A percentile compares a stretch with the other conserved stretches of the same genome.
Evolutionary conservation across 257 asterid genomes (phyloP).

Genomic region (Pogostemon cablin): DNA sequence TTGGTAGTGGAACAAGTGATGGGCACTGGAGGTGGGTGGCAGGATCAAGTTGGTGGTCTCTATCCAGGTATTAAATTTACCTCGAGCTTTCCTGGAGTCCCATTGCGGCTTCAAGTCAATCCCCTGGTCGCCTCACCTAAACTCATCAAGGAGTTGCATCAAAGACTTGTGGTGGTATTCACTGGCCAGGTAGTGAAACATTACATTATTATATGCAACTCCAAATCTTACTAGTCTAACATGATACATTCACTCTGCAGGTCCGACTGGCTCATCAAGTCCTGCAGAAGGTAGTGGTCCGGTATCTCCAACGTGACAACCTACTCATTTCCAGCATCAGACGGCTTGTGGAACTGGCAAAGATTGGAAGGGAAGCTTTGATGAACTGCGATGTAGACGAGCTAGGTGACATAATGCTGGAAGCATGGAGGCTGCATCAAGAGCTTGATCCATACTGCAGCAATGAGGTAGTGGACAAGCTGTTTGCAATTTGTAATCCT

Average conservation of each 20-base stretch:
- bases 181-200: constrained; percentile 75
- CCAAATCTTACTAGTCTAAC: neutral
- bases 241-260: constrained; percentile 43
- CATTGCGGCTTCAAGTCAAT: constrained; percentile 77
- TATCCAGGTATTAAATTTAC: constrained; percentile 93
- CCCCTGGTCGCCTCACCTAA: constrained; percentile 80
- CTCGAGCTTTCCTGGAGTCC: constrained; percentile 86
- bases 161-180: constrained; percentile 85
- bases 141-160: constrained; percentile 65
- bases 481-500: constrained; percentile 63
- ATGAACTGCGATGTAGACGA: constrained; percentile 82
- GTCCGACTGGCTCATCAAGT: constrained; percentile 93
- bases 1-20: constrained; percentile 87
- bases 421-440: constrained; percentile 97
- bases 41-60: constrained; percentile 95
- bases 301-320: constrained; percentile 88
- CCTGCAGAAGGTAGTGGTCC: constrained; percentile 91
- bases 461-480: constrained; percentile 78
- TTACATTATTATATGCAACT: neutral
- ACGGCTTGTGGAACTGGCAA: constrained; percentile 86
- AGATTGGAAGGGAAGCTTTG: constrained; percentile 84
- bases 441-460: constrained; percentile 98
- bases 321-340: constrained; percentile 87
- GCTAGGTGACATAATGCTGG: constrained; percentile 73
- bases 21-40: constrained; percentile 99